Evolutionary conservation across 2,329 filamentous ascomycete species (phyloP).

Genomic region (Aspergillus piperis): DNA sequence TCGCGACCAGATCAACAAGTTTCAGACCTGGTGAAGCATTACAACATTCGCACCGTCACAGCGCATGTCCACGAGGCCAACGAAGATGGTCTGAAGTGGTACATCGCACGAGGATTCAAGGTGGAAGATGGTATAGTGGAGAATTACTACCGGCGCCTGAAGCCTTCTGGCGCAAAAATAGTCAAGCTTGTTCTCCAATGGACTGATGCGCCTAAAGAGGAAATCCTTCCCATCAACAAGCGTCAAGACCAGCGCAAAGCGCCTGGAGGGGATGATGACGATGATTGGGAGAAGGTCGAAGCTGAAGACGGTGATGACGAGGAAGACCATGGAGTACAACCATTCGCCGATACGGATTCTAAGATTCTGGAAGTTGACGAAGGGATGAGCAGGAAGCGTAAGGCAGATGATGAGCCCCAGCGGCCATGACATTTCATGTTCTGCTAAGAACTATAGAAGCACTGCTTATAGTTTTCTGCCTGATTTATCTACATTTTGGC

Average conservation of each 20-base stretch:
- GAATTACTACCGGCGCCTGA: constrained; percentile 61
- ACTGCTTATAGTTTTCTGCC: background rate
- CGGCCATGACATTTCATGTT: constrained; percentile 15
- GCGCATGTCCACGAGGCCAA: constrained; percentile 68
- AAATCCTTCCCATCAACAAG: background rate
- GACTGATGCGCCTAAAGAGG: constrained; percentile 25
- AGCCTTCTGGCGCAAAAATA: constrained; percentile 57
- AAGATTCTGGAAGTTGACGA: constrained; percentile 30
- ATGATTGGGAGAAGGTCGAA: constrained; percentile 48
- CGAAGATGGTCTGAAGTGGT: constrained; percentile 62
- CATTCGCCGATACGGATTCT: constrained; percentile 40
- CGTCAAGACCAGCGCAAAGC: background rate
- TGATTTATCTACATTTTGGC: background rate
- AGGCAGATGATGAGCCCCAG: constrained; percentile 33
- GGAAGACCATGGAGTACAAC: constrained; percentile 34
- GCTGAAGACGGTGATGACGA: constrained; percentile 36
- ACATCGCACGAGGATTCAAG: constrained; percentile 59
- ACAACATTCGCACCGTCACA: constrained; percentile 55
- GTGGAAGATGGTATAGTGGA: constrained; percentile 52
- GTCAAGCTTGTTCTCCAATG: constrained; percentile 44
- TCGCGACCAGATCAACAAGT: constrained; percentile 22
- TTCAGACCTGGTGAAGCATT: constrained; percentile 47
- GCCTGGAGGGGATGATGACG: constrained; percentile 31
- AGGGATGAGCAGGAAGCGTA: constrained; percentile 29
- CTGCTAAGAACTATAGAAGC: background rate